phyloP scores from a whole-genome alignment of 2,329 filamentous ascomycete genomes.

The Biscogniauxia marginata region DNA sequence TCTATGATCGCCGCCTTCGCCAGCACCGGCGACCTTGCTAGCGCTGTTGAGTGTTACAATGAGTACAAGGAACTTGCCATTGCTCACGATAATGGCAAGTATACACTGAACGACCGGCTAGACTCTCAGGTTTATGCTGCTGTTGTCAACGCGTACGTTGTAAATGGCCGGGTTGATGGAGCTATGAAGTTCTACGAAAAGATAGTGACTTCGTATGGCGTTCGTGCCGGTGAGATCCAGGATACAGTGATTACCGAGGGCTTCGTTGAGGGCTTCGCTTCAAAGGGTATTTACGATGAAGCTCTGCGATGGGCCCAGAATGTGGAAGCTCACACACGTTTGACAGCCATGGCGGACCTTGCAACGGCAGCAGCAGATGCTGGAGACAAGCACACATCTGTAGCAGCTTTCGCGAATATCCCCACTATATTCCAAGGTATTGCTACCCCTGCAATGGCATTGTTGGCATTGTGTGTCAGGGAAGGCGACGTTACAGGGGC shows the following conservation, averaged over 20 bases:
- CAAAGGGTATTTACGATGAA: conserved; percentile 67
- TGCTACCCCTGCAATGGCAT: conserved; percentile 67
- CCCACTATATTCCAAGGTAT: conserved; percentile 48
- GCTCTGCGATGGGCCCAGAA: conserved; percentile 72
- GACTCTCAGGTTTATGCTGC: conserved; percentile 87
- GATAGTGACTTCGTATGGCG: conserved; percentile 64
- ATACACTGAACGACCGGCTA: conserved; percentile 66
- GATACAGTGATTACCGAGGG: conserved; percentile 70
- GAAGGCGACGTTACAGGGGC: conserved; percentile 76
- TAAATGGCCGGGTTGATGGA: conserved; percentile 75
- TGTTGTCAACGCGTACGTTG: conserved; percentile 85
- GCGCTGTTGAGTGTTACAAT: conserved; percentile 91
- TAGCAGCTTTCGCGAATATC: conserved; percentile 62
- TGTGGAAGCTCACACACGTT: conserved; percentile 58
- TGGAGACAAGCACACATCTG: conserved; percentile 67
- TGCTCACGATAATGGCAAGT: conserved; percentile 72
- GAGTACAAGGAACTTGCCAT: conserved; percentile 91
- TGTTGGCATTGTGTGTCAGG: conserved; percentile 84
- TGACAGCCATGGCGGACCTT: conserved; percentile 68
- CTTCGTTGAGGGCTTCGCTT: conserved; percentile 75
- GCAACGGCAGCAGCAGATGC: conserved; percentile 78
- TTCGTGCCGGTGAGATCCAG: conserved; percentile 62
- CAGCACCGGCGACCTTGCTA: conserved; percentile 74
- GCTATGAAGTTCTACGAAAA: conserved; percentile 83
- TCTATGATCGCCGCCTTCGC: conserved; percentile 96